Percentiles rank a stretch among this genome's conserved stretches.
phyloP scores from a whole-genome alignment of 805 yeast species.

The Yamadazyma phyllophila region DNA sequence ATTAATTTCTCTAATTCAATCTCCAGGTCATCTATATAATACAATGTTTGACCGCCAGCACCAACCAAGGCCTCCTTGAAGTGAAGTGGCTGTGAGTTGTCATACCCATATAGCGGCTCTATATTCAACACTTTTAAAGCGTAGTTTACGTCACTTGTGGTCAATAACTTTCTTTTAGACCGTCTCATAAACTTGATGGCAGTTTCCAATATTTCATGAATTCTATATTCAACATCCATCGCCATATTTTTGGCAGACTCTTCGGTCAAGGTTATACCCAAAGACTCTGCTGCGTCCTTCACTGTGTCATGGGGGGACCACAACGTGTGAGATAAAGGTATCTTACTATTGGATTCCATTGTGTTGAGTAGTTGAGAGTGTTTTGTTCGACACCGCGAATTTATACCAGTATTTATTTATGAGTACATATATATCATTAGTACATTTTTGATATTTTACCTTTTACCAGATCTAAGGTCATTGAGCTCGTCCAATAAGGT shows the following conservation, averaged over 20 bases:
- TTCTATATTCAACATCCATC: slow-evolving; percentile 98
- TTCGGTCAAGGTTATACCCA: slow-evolving; percentile 82
- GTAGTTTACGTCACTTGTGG: slow-evolving; percentile 76
- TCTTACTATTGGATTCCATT: slow-evolving; percentile 39
- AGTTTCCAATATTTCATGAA: slow-evolving; percentile 92
- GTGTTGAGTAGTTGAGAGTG: background rate
- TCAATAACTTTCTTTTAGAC: slow-evolving; percentile 76
- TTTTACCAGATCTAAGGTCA: slow-evolving; percentile 2
- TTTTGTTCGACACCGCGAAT: slow-evolving; percentile 1
- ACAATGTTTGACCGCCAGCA: slow-evolving; percentile 84
- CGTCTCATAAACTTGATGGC: slow-evolving; percentile 96
- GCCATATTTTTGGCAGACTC: slow-evolving; percentile 94
- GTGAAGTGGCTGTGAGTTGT: slow-evolving; percentile 63
- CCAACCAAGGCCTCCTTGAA: slow-evolving; percentile 87
- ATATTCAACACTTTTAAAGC: slow-evolving; percentile 84
- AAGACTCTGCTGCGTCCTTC: slow-evolving; percentile 88
- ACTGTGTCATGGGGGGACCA: slow-evolving; percentile 99
- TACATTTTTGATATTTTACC: background rate
- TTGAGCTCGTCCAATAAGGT: slow-evolving; percentile 18
- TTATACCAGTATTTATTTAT: background rate
- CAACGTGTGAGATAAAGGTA: slow-evolving; percentile 78
- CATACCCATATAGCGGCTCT: slow-evolving; percentile 92
- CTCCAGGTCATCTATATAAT: slow-evolving; percentile 89
- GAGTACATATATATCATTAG: background rate
- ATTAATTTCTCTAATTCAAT: slow-evolving; percentile 91